Conservation (phyloP, 768 basidiomycete genomes). For the Agaricus blazei region DNA sequence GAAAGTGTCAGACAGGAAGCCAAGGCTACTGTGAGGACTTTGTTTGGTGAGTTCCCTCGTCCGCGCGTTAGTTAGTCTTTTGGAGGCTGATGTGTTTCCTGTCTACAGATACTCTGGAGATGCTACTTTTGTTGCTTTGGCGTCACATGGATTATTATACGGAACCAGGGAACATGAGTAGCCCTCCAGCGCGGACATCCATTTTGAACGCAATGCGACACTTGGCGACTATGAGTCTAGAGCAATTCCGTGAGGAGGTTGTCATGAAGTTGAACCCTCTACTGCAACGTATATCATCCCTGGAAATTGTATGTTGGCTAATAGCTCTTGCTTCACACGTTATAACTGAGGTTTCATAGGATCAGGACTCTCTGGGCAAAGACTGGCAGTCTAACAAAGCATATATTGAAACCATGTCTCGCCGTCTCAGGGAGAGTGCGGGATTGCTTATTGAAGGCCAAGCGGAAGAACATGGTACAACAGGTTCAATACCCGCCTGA, state of each 20-base stretch:
- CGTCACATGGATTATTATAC: slow-evolving; percentile 71
- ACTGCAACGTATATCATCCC: slow-evolving; percentile 45
- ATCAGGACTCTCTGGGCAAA: slow-evolving; percentile 36
- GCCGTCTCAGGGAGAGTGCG: slow-evolving; percentile 60
- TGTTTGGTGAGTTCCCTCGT: slow-evolving; percentile 43
- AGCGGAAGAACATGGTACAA: neutral
- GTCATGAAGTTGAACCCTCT: slow-evolving; percentile 49
- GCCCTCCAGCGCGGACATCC: slow-evolving; percentile 31
- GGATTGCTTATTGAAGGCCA: slow-evolving; percentile 30
- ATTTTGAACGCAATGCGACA: slow-evolving; percentile 49
- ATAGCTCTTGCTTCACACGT: neutral
- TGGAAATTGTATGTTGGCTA: slow-evolving; percentile 32
- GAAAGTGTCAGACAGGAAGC: slow-evolving; percentile 34
- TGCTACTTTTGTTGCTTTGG: slow-evolving; percentile 77
- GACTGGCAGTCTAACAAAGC: slow-evolving; percentile 62
- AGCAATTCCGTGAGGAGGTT: slow-evolving; percentile 52
- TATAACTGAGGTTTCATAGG: slow-evolving; percentile 21
- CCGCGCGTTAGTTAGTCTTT: neutral
- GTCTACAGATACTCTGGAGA: slow-evolving; percentile 64
- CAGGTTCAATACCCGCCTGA: neutral
- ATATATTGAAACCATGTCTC: slow-evolving; percentile 74
- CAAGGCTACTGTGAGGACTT: slow-evolving; percentile 43
- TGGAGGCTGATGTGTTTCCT: neutral
- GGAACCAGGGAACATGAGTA: slow-evolving; percentile 26
- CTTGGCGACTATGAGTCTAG: slow-evolving; percentile 51